Evolutionary conservation across 768 basidiomycete genomes (phyloP).

Genomic region (Rhodotorula graminis): DNA sequence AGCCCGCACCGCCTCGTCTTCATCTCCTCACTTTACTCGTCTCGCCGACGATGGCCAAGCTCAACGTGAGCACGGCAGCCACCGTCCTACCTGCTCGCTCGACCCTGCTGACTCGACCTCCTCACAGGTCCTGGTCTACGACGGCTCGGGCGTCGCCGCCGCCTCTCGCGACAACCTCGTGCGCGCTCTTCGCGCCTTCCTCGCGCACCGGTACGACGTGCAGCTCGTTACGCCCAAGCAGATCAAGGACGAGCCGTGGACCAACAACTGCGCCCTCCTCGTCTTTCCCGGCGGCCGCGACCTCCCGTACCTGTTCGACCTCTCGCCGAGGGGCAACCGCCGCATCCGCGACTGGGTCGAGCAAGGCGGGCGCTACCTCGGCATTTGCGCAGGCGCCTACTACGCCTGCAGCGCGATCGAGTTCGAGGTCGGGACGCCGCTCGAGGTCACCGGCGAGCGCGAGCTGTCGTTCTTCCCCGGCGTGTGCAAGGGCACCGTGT

Average conservation of each 20-base stretch:
- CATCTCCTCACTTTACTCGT: neutral
- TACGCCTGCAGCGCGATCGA: slow-evolving; percentile 51
- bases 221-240: slow-evolving; percentile 60
- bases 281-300: slow-evolving; percentile 65
- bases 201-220: slow-evolving; percentile 72
- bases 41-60: slow-evolving; percentile 12
- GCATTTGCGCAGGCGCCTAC: slow-evolving; percentile 61
- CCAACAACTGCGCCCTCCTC: slow-evolving; percentile 66
- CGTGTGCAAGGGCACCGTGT: slow-evolving; percentile 50
- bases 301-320: slow-evolving; percentile 49
- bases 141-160: slow-evolving; percentile 59
- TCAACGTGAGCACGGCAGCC: slow-evolving; percentile 19
- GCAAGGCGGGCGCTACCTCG: slow-evolving; percentile 66
- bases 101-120: no score
- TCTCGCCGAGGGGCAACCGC: slow-evolving; percentile 48
- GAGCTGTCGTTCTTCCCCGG: slow-evolving; percentile 53
- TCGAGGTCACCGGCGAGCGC: slow-evolving; percentile 50
- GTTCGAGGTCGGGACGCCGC: slow-evolving; percentile 48
- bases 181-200: slow-evolving; percentile 55
- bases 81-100: no score
- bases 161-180: slow-evolving; percentile 52
- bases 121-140: slow-evolving; percentile 60
- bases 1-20: neutral
- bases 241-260: slow-evolving; percentile 70
- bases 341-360: slow-evolving; percentile 61